These are phyloP conservation scores for Sutorius australiensis DNA, from an alignment of 768 basidiomycete species.

Conservation along the genomic window DNA sequence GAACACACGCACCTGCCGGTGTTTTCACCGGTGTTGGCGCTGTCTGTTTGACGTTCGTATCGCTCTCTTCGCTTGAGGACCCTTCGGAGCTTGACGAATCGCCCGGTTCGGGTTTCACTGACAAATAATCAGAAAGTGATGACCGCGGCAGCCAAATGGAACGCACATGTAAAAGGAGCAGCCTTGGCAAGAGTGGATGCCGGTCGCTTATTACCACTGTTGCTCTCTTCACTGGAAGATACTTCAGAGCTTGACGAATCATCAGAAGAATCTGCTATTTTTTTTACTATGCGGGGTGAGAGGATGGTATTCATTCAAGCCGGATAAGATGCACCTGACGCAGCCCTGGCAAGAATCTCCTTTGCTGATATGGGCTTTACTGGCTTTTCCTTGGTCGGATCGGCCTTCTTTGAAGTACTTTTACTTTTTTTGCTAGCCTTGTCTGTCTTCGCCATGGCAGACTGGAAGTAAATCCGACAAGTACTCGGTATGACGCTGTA, in stretches of 20 bases:
- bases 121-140: not conserved
- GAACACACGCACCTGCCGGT: conserved; percentile 2
- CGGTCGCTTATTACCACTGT: not conserved
- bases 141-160: not conserved
- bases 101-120: conserved; percentile 1
- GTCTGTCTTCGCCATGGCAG: conserved; percentile 38
- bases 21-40: conserved; percentile 40
- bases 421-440: conserved; percentile 34
- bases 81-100: conserved; percentile 1
- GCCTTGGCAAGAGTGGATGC: conserved; percentile 41
- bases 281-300: conserved; percentile 1
- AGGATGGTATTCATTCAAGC: not conserved
- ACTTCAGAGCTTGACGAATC: conserved; percentile 9
- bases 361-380: conserved; percentile 35
- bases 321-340: conserved; percentile 4
- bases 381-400: conserved; percentile 21
- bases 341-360: conserved; percentile 42
- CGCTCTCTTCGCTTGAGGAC: not conserved
- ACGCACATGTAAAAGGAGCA: conserved; percentile 32
- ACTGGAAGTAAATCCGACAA: not conserved
- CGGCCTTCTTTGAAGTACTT: conserved; percentile 31
- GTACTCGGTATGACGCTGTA: not conserved
- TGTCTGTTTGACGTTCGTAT: not conserved
- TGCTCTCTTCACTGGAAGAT: conserved; percentile 10
- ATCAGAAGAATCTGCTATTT: not conserved